Evolutionary conservation across 352 stramenopile species (phyloP).

Genomic region (Aphanomyces cochlioides): DNA sequence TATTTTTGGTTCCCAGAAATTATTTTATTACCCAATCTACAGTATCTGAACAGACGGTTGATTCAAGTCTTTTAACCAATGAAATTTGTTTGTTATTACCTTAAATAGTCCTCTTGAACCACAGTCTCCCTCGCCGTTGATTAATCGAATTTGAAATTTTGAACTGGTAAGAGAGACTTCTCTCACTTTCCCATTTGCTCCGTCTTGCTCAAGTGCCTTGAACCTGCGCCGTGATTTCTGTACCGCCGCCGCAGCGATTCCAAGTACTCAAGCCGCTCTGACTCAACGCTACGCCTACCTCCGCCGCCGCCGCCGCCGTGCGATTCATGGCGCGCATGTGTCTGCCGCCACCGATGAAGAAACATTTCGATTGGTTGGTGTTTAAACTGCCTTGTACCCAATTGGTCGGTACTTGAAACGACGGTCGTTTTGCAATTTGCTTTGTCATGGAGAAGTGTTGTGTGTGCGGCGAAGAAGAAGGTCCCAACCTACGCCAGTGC

Average conservation of each 20-base stretch:
- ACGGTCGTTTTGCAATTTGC: neutral
- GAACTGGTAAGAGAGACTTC: neutral
- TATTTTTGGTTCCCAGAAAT: too few species aligned
- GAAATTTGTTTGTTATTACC: neutral
- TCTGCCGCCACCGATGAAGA: neutral
- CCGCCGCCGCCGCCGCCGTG: too few species aligned
- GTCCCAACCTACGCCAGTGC: neutral
- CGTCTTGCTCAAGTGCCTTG: neutral
- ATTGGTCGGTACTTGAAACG: neutral
- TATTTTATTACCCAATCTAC: neutral
- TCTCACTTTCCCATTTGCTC: neutral
- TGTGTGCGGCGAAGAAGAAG: neutral
- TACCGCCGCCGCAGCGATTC: neutral
- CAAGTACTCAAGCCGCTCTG: neutral
- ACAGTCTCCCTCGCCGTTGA: constrained; percentile 4
- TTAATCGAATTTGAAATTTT: neutral
- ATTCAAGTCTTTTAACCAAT: too few species aligned
- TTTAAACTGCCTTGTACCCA: neutral
- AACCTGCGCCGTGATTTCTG: neutral
- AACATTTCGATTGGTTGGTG: neutral
- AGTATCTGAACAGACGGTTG: too few species aligned
- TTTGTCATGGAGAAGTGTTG: neutral
- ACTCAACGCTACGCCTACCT: too few species aligned
- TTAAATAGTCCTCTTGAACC: neutral
- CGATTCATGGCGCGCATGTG: too few species aligned